A percentile compares a stretch with the other conserved stretches of the same genome.
phyloP scores from a whole-genome alignment of 2,329 filamentous ascomycete species.

The Xylariaceae sp. region DNA sequence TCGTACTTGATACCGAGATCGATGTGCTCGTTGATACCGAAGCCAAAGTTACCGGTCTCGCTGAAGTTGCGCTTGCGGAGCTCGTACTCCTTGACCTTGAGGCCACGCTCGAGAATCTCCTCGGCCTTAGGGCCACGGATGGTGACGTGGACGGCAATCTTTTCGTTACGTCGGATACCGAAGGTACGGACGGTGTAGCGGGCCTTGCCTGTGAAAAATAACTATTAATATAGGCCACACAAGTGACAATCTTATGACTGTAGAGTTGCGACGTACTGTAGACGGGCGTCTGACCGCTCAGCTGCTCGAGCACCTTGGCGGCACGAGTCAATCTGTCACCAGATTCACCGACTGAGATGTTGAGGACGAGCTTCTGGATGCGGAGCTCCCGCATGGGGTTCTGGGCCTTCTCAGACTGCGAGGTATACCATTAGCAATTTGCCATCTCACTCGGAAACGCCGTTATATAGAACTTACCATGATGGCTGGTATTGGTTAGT shows the following conservation, averaged over 20 bases:
- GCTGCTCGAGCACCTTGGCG: conserved; percentile 99
- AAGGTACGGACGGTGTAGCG: conserved; percentile 99
- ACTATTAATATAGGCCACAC: conserved; percentile 15
- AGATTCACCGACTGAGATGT: conserved; percentile 96
- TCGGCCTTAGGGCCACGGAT: conserved; percentile 98
- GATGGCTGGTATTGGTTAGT: conserved; percentile 34
- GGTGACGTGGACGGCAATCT: conserved; percentile 99
- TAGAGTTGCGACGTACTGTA: conserved; percentile 67
- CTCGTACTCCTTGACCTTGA: conserved; percentile 99
- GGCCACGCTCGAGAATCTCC: conserved; percentile 99
- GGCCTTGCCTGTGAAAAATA: conserved; percentile 72
- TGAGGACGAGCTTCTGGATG: conserved; percentile 67
- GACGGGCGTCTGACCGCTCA: conserved; percentile 98
- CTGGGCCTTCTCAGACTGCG: conserved; percentile 73
- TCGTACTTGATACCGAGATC: conserved; percentile 99
- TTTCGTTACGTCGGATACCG: conserved; percentile 99
- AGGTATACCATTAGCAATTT: conserved; percentile 24
- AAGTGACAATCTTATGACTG: background rate
- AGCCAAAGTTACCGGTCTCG: conserved; percentile 99
- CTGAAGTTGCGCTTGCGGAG: conserved; percentile 99
- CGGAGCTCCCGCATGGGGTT: conserved; percentile 99
- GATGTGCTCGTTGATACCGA: conserved; percentile 99
- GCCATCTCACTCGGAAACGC: background rate
- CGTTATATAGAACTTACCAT: conserved; percentile 35
- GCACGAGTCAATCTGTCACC: conserved; percentile 99